These are phyloP conservation scores for Talaromyces sp. DNA, from an alignment of 2,329 filamentous ascomycete genomes.

Conservation along the genomic window DNA sequence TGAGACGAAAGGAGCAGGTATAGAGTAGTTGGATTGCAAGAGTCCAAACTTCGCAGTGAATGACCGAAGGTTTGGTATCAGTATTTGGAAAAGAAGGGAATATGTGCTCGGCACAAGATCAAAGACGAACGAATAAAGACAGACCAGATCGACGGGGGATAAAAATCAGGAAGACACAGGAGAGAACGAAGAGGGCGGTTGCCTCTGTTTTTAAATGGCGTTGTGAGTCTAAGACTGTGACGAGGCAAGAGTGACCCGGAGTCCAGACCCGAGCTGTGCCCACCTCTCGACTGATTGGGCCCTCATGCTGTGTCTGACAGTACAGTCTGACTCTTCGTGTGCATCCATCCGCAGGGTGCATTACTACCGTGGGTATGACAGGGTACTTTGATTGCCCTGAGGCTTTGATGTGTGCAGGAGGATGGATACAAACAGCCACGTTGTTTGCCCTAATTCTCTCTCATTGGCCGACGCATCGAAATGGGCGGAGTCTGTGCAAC, in stretches of 20 bases:
- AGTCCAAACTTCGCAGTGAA: slow-evolving; percentile 14
- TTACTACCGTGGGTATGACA: neutral
- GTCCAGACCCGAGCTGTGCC: neutral
- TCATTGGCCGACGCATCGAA: neutral
- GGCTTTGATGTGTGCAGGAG: neutral
- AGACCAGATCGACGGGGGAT: neutral
- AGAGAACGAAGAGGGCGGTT: neutral
- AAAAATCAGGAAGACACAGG: neutral
- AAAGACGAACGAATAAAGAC: neutral
- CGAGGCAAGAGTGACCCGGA: slow-evolving; percentile 3
- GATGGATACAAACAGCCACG: neutral
- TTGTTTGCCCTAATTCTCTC: neutral
- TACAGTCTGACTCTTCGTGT: neutral
- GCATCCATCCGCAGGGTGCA: neutral
- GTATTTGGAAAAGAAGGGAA: slow-evolving; percentile 10
- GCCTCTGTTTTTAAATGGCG: slow-evolving; percentile 11
- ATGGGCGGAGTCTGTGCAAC: neutral
- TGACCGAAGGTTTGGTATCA: slow-evolving; percentile 7
- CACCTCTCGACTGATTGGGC: neutral
- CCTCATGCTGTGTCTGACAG: neutral
- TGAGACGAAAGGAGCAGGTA: neutral
- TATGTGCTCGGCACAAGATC: slow-evolving; percentile 15
- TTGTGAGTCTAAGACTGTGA: neutral
- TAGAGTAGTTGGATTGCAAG: neutral
- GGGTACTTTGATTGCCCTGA: neutral